Evolutionary conservation across 768 basidiomycete species (phyloP), one percentile per base, ranked within the genome.

Genomic region (Pleurotus tuoliensis): DNA sequence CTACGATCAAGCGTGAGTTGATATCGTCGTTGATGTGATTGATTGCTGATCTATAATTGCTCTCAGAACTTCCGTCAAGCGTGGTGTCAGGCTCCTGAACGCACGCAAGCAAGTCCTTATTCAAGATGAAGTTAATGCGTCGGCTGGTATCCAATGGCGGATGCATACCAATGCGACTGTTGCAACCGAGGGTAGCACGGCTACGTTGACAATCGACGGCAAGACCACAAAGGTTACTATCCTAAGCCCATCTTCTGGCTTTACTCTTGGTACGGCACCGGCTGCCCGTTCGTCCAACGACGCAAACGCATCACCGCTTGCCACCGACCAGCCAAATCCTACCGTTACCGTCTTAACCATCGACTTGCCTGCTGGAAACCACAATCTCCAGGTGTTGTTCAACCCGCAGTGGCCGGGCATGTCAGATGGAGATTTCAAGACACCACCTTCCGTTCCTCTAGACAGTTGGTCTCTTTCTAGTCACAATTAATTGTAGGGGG

Each of bases 121-220:
- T 46, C 96, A 96, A 69, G 96, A 98, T 72, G 97, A 99, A 66
- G 86, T 98, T 65, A 78, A 71, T 15, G 74, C 85, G 2, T 70
- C 78, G 34, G 75, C 69, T 5, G 62, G 76, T 18, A 69, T 97
- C 46, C 82, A 87, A 74, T 97, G 96, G 96, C 86, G 93, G 47
- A 90, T 92, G 80, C 94, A 98, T 71, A 98, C 96, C 56, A 98
- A 98, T 71, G 95, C 96, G 9, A 92, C 93, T 3, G 69, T 92
- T 38, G 63, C 68, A 56, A 64, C 67, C 43, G 67, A 70, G 53
- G 54, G 72, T 53, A 82, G 80, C 3, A 81, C 86, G 1, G 96
- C 94, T 1, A 92, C 87, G 3, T 75, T 99, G 59, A 74, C 71
- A 5, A 81, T 95, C 50, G 90, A 80, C 44, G 85, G 81, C 27